phyloP scores from a whole-genome alignment of 805 yeast genomes.

The Suhomyces sp. region DNA sequence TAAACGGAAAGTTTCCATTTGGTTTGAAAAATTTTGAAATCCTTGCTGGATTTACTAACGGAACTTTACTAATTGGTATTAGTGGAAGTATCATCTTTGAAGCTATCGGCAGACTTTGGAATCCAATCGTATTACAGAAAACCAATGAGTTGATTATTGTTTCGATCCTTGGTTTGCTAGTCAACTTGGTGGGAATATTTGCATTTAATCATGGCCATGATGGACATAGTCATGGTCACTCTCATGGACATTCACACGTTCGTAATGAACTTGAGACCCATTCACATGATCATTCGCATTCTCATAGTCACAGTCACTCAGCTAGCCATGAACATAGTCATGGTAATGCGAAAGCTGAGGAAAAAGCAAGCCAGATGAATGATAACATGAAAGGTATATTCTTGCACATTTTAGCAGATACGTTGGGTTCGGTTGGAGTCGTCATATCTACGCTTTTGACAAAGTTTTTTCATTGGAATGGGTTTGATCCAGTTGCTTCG shows the following conservation, averaged over 20 bases:
- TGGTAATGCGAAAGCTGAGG: conserved; percentile 1
- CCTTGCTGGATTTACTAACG: conserved; percentile 93
- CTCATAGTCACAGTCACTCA: conserved; percentile 20
- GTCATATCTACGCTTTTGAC: conserved; percentile 85
- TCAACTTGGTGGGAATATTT: conserved; percentile 87
- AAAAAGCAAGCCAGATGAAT: conserved; percentile 25
- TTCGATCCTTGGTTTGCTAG: conserved; percentile 78
- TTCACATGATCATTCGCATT: conserved; percentile 23
- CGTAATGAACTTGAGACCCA: conserved; percentile 38
- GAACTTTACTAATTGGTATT: conserved; percentile 81
- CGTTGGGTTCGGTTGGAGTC: conserved; percentile 95
- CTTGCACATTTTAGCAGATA: conserved; percentile 90
- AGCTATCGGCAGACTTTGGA: conserved; percentile 74
- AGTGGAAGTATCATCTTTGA: conserved; percentile 86
- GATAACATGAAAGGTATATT: conserved; percentile 93
- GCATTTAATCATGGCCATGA: conserved; percentile 88
- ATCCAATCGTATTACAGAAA: conserved; percentile 74
- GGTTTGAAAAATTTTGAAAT: conserved; percentile 85
- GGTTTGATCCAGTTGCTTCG: conserved; percentile 93
- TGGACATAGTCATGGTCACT: conserved; percentile 39
- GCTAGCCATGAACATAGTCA: conserved; percentile 9
- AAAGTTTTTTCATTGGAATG: conserved; percentile 60
- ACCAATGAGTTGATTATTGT: conserved; percentile 86
- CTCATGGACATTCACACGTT: conserved; percentile 43
- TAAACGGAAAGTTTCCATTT: conserved; percentile 76